Evolutionary conservation across 2,329 filamentous ascomycete species (phyloP), one percentile per base, ranked within the genome.

Genomic region (Penicillium decumbens): DNA sequence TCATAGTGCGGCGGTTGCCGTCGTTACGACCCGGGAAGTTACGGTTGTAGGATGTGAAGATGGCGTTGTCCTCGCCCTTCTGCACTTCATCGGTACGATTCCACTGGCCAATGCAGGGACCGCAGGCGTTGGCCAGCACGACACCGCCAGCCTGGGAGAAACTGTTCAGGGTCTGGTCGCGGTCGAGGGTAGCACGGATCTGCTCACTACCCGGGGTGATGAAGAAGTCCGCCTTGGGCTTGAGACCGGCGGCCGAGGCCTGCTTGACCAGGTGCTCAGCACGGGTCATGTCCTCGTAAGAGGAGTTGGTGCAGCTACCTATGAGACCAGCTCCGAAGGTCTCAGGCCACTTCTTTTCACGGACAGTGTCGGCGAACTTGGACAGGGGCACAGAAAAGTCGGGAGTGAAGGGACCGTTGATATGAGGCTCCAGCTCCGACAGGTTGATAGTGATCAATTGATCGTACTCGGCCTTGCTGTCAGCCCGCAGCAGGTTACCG

Each of bases 351-450:
- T 85, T 83, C 78, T 98, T 95, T 67, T 85, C 84, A 79, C 95
- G 90, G 67, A 92, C 92, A 61, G 89, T 89, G 68, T 95, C 86
- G 75, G 88, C 89, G 79, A 97, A 95, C 79, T 96, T 93, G 76
- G 89, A 95, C 72, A 98, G 95, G 44, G 93, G 93, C 6, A 93
- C 97, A 48, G 90, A 91, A 76, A 98, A 80, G 83, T 98, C 93
- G 54, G 93, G 93, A 25, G 93, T 98, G 83, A 97, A 97, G 58
- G 93, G 93, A 60, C 93, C 93, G 79, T 98, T 98, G 79, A 98
- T 90, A 72, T 97, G 89, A 60, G 93, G 93, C 80, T 98, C 93
- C 42, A 98, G 86, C 75, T 92, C 88, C 51, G 83, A 87, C 47
- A 98, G 83, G 80, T 98, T 92, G 76, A 98, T 89, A 77, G 96